These are phyloP conservation scores for Oryza officinalis DNA, from an alignment of 176 grass and related monocot genomes.

Conservation along the genomic window DNA sequence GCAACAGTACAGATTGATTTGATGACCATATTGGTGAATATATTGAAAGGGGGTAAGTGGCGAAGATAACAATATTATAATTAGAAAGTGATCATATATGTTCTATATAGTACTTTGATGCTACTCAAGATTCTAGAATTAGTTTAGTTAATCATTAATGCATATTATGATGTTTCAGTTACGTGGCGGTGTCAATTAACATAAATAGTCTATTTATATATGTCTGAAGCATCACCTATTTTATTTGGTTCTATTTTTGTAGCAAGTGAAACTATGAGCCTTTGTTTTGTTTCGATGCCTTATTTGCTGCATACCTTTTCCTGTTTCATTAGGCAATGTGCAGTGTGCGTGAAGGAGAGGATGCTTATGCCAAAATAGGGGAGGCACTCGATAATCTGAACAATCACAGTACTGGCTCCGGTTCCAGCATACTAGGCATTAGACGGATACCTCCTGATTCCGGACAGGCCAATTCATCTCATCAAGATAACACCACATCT, in stretches of 20 bases:
- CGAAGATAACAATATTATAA: not conserved
- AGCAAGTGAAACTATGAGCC: not conserved
- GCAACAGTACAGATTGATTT: slow-evolving; percentile 17
- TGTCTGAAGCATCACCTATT: slow-evolving; percentile 11
- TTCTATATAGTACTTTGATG: too few relatives aligned
- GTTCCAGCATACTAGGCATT: slow-evolving; percentile 68
- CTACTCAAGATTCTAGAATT: too few relatives aligned
- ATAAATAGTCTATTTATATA: not conserved
- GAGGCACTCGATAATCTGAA: slow-evolving; percentile 72
- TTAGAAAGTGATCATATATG: not conserved
- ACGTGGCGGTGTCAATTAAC: not conserved
- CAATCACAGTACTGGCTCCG: slow-evolving; percentile 54
- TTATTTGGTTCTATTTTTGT: slow-evolving; percentile 11
- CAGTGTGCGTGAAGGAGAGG: slow-evolving; percentile 71
- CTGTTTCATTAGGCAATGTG: slow-evolving; percentile 67
- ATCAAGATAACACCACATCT: slow-evolving; percentile 42
- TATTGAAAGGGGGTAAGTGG: not conserved
- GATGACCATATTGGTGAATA: not conserved
- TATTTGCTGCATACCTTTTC: not conserved
- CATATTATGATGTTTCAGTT: not conserved
- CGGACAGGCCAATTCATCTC: slow-evolving; percentile 59
- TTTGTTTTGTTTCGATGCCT: slow-evolving; percentile 4
- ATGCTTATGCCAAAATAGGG: slow-evolving; percentile 70
- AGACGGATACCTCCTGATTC: slow-evolving; percentile 74
- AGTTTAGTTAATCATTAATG: too few relatives aligned